Base-by-base conservation (phyloP, 2,329 filamentous ascomycete genomes). In the Neonectria sp. region DNA sequence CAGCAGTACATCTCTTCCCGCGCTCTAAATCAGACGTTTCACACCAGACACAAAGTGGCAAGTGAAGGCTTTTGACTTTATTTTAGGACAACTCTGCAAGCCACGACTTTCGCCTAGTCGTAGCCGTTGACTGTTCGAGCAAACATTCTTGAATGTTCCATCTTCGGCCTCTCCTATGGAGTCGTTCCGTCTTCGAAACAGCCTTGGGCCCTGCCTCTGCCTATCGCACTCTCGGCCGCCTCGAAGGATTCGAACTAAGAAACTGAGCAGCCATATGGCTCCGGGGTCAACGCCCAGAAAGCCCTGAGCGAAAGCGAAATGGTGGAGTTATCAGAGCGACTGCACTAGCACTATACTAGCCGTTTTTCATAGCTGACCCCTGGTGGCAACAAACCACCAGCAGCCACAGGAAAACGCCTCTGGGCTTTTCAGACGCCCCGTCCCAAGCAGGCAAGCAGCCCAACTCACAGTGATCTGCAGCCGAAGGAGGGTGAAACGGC, bases 341-440 rank as follows among this genome's bases (percentile, higher is more conserved):
- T 40, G 15, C 15, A 40, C 56, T 46, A 53, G 46, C 7, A 24
- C 35, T 33, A 45, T 56, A 52, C 62, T 60, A 55, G 37, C 56
- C 31, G 43, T 65, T 48, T 60, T 49, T 35, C 24, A 55, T 48
- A 48, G 55, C 40, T 6, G 29, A 25, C 40, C 37, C 29, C 13
- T 33, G 40, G 55, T 64, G 62, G 52, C 63, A 60, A 60, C 46
- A 45, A 43, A 33, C 57, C 35, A 24, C 48, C 57, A 60, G 48
- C 46, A 40, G 24, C n/a, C 15, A 17, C 7, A 37, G 49, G 31
- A 21, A 61, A 52, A 55, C 17, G 58, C 40, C 57, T 27, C 57
- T 52, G 40, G 37, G 29, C n/a, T 25, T 43, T 7, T 25, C 29
- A 53, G 29, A 15, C 31, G 31, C 17, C 24, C 40, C 35, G 31